Base-by-base conservation (phyloP, 169 alveolate species). In the Plasmodium gaboni region DNA sequence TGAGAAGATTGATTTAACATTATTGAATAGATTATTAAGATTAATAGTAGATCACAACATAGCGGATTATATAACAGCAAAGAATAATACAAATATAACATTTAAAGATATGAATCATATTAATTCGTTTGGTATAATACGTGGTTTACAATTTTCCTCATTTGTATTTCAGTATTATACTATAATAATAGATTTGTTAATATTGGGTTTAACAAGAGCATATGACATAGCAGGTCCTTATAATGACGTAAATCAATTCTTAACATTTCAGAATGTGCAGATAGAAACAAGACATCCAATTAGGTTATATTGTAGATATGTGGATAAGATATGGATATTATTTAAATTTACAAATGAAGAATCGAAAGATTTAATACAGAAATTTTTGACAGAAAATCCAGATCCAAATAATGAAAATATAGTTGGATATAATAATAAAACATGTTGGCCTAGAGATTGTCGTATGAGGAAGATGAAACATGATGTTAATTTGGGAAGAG, bases 361-460 rank as follows among this genome's bases (percentile, higher is more conserved):
- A 74, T 96, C 99, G 1, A 95, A 98, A 92, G 99, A 98, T 59
- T 94, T 99, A 68, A 98, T 98, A 46, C 99, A 98, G 92, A 93
- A 99, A 73, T 99, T 98, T 89, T 96, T 99, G 88, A 98, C 99
- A 2, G 99, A 99, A 93, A 98, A 99, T 93, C 99, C 99, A 9
- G 99, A 99, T 88, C 99, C 99, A 46, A 99, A 98, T 95, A 99
- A 99, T 93, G 99, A 99, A 92, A 99, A 98, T 89, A 95, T 99
- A 26, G 99, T 98, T 24, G 99, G 99, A 22, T 99, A 98, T 95
- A 98, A 98, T 93, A 98, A 98, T 94, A 99, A 99, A 94, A 97
- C 97, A 68, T 99, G 99, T 93, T 99, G 99, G 99, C 99, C 99
- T 19, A 97, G 98, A 73, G 99, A 99, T 78, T 98, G 99, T 92